Base-by-base conservation (phyloP, 139 green algal species). In the Deuterostichococcus epilithicus region DNA sequence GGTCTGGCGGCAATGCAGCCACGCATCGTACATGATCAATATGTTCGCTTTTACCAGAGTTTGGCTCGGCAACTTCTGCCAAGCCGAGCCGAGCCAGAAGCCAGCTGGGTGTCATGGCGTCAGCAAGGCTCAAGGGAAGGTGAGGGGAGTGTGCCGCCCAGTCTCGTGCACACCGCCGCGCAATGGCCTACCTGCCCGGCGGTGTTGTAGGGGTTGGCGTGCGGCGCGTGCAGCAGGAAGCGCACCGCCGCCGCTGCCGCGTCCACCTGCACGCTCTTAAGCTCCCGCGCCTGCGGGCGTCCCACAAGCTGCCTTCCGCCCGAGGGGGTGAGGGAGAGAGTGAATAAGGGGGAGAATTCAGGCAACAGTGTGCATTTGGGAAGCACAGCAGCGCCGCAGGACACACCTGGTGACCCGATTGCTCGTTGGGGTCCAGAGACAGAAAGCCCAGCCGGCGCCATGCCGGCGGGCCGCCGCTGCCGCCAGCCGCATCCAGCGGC, bases 231-330 rank as follows among this genome's bases (percentile, higher is more conserved):
- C 39, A 96, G 77, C 15, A 95, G 70, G 3, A 98, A 74, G 8
- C 84, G 81, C 26, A 98, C 71, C 36, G 87, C 42, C 28, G 75
- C 36, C 0, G 82, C 88, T n/a, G 74, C 36, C 18, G 80, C 77
- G 74, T 88, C 89, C n/a, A 97, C 84, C 38, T 93, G 85, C 78
- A 98, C 91, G 69, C 86, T 95, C 80, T 98, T 98, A 2, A 98
- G 88, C 87, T 98, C 93, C 5, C 94, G 82, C 20, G 94, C 93
- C 68, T 74, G 78, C 72, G 39, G 58, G 42, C 15, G 25, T 30
- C 59, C 10, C 20, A 6, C 5, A 52, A 52, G 37, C 38, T 63
- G 36, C 70, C n/a, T n/a, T n/a, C n/a, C n/a, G n/a, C n/a, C n/a
- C n/a, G n/a, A n/a, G n/a, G n/a, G n/a, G n/a, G n/a, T n/a, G n/a